phyloP scores from a whole-genome alignment of 192 early-diverging fungal species.

The Chytriomyces sp. region DNA sequence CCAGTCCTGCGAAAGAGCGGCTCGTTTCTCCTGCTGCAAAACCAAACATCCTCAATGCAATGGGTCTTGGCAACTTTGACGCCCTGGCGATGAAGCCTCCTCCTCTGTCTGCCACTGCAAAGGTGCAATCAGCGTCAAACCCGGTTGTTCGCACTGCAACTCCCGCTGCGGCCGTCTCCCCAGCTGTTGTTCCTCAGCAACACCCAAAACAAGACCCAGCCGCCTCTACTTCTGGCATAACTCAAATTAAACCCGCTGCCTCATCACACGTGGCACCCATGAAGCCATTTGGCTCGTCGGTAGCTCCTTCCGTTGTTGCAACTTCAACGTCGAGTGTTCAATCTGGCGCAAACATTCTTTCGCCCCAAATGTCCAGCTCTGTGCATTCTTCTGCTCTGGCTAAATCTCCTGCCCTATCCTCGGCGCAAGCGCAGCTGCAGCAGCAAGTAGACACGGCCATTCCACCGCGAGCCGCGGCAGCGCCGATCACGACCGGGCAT shows the following conservation, averaged over 20 bases:
- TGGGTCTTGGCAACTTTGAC: background rate
- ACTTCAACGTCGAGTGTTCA: too few species aligned
- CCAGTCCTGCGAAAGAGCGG: background rate
- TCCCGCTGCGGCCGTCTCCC: background rate
- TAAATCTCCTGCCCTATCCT: too few species aligned
- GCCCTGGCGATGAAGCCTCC: background rate
- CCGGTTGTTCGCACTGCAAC: background rate
- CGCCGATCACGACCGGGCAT: too few species aligned
- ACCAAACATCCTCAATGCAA: background rate
- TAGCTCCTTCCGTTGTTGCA: too few species aligned
- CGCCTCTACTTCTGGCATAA: too few species aligned
- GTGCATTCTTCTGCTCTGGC: too few species aligned
- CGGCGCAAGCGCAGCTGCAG: background rate
- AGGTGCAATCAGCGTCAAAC: background rate
- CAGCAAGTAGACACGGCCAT: constrained; percentile 18
- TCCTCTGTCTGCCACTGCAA: background rate
- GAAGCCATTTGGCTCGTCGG: too few species aligned
- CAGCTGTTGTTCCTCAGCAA: background rate
- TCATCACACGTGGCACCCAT: too few species aligned
- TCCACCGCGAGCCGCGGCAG: background rate
- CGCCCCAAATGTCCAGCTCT: too few species aligned
- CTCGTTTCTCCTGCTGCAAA: background rate
- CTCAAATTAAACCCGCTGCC: too few species aligned
- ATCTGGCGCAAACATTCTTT: too few species aligned
- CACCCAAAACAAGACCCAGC: background rate